Evolutionary conservation across 768 basidiomycete species (phyloP).

Genomic region (Heimioporus sp.): DNA sequence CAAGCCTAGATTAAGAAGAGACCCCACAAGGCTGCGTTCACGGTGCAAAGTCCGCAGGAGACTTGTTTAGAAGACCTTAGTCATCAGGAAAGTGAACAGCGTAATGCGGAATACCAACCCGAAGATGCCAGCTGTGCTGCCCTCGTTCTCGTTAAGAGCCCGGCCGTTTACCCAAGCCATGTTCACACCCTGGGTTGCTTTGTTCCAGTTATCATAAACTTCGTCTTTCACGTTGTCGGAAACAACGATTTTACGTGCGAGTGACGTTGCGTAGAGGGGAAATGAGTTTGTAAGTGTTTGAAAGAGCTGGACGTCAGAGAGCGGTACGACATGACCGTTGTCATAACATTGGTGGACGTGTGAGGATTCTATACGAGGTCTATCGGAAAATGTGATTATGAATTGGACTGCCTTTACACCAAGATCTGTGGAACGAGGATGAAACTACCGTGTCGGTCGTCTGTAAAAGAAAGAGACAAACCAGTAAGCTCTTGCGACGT

Average conservation of each 20-base stretch:
- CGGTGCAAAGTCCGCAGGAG: constrained; percentile 70
- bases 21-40: constrained; percentile 62
- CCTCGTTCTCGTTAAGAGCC: constrained; percentile 54
- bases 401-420: constrained; percentile 76
- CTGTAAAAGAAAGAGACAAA: constrained; percentile 27
- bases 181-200: constrained; percentile 51
- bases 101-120: constrained; percentile 37
- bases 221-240: constrained; percentile 53
- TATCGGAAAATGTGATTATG: constrained; percentile 54
- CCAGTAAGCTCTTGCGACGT: constrained; percentile 54
- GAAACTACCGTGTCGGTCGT: not conserved
- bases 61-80: constrained; percentile 28
- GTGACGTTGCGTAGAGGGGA: constrained; percentile 75
- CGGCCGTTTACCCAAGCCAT: constrained; percentile 84
- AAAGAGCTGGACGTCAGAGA: constrained; percentile 34
- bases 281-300: constrained; percentile 81
- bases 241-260: constrained; percentile 66
- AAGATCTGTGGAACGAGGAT: constrained; percentile 42
- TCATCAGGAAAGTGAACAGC: not conserved
- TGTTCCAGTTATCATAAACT: constrained; percentile 52
- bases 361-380: constrained; percentile 41
- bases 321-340: constrained; percentile 6
- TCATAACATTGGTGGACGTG: constrained; percentile 19
- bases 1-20: constrained; percentile 63
- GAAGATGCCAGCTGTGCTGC: constrained; percentile 55